phyloP scores from a whole-genome alignment of 345 rosid species.

The Stellera chamaejasme region DNA sequence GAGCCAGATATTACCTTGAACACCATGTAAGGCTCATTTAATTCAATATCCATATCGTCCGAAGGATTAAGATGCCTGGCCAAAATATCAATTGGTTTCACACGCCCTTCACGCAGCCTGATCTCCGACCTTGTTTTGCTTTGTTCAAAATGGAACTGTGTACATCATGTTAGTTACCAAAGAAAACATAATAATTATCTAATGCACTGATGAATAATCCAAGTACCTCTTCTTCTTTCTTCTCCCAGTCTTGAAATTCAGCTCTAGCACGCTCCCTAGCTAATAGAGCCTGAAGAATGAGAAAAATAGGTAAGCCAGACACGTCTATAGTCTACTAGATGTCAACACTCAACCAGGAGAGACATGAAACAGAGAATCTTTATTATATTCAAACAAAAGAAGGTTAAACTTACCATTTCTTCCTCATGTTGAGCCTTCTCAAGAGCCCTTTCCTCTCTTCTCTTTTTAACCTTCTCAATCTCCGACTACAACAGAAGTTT shows the following conservation, averaged over 20 bases:
- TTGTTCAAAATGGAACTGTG: constrained; percentile 95
- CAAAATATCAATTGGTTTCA: constrained; percentile 79
- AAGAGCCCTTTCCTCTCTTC: constrained; percentile 93
- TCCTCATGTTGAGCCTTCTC: constrained; percentile 94
- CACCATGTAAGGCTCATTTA: constrained; percentile 84
- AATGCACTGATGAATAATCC: neutral
- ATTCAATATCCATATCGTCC: constrained; percentile 71
- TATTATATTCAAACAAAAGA: constrained; percentile 1
- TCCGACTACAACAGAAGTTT: constrained; percentile 48
- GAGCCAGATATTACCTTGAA: constrained; percentile 50
- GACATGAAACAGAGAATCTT: neutral
- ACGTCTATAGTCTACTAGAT: too few relatives aligned
- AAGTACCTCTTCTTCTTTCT: constrained; percentile 87
- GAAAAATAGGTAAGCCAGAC: neutral
- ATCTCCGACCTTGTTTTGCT: constrained; percentile 91
- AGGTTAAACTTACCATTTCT: constrained; percentile 58
- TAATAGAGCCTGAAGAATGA: constrained; percentile 55
- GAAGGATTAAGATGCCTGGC: constrained; percentile 78
- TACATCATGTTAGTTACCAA: constrained; percentile 15
- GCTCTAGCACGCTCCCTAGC: constrained; percentile 98
- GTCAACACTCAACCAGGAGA: neutral
- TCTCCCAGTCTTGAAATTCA: constrained; percentile 98
- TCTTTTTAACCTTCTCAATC: constrained; percentile 90
- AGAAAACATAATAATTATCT: neutral
- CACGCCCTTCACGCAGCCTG: constrained; percentile 78